These are phyloP conservation scores for Pneumocystis murina DNA, from an alignment of 1,139 yeast species.

Conservation along the genomic window DNA sequence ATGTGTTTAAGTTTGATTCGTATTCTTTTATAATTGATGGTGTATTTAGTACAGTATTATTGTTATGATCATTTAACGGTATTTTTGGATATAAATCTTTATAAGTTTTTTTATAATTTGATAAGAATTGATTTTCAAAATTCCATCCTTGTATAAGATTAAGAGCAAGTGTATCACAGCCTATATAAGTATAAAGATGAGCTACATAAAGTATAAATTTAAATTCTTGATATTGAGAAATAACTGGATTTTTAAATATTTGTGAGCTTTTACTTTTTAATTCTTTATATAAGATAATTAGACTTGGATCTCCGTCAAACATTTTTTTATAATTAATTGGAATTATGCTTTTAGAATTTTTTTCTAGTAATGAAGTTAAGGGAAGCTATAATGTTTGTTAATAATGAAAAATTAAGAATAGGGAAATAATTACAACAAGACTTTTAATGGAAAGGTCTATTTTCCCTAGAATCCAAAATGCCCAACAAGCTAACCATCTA, in stretches of 20 bases:
- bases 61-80: background rate
- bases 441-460: conserved; percentile 49
- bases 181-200: conserved; percentile 67
- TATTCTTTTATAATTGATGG: background rate
- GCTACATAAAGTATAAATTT: conserved; percentile 48
- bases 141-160: conserved; percentile 54
- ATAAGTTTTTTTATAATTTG: background rate
- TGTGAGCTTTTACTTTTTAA: conserved; percentile 38
- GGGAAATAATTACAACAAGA: conserved; percentile 28
- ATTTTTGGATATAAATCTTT: background rate
- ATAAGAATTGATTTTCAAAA: conserved; percentile 24
- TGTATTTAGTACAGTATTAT: background rate
- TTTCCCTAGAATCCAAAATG: conserved; percentile 50
- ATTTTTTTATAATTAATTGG: conserved; percentile 22
- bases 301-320: conserved; percentile 68
- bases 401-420: conserved; percentile 16
- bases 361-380: conserved; percentile 10
- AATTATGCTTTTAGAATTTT: conserved; percentile 20
- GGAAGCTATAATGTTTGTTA: conserved; percentile 17
- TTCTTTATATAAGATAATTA: conserved; percentile 48
- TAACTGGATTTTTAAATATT: conserved; percentile 30
- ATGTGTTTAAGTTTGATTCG: background rate
- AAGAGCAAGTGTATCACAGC: conserved; percentile 68
- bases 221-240: conserved; percentile 41
- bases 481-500: conserved; percentile 73